Base-by-base conservation (phyloP, 768 basidiomycete species). In the Suillus sp. region DNA sequence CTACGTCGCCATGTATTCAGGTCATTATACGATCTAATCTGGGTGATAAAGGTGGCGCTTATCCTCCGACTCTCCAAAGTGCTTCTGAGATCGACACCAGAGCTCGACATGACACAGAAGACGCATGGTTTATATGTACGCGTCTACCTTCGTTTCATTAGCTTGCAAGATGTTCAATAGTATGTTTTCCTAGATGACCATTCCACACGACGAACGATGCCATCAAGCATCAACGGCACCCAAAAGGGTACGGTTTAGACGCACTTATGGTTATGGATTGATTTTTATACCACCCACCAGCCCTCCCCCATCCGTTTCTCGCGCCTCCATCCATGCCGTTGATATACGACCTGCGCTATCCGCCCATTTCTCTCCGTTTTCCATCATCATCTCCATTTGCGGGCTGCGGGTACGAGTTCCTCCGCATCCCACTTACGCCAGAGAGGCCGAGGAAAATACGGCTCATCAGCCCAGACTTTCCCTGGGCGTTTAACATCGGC, bases 401-500 rank as follows among this genome's bases (percentile, higher is more conserved):
- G 2, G 35, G 27, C 9, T 34, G n/a, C 3, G 25, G 25, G 16
- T 56, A 57, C 14, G 50, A 48, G 4, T 32, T n/a, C 9, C 64
- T 64, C 10, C 7, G 32, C 0, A 54, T 57, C n/a, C 64, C 64
- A 10, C 43, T 64, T 14, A 42, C 43, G 16, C 30, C 35, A 20
- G 32, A 48, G 20, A 10, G n/a, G 14, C 62, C 64, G 2, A 51
- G n/a, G 6, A 45, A 42, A 9, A 57, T 64, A 34, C 43, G 62
- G 3, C 18, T 64, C 9, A 63, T 63, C 16, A 63, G 62, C 54
- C 32, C 13, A 13, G 37, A 63, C 2, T 64, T 63, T 30, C 64
- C 64, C 1, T 64, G 64, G 64, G 42, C 54, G 4, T 64, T 64
- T 40, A 37, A 64, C 16, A 25, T 63, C 10, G 25, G 30, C 43